Conservation (phyloP, 1,139 yeast species). For the Scheffersomyces insectosa region DNA sequence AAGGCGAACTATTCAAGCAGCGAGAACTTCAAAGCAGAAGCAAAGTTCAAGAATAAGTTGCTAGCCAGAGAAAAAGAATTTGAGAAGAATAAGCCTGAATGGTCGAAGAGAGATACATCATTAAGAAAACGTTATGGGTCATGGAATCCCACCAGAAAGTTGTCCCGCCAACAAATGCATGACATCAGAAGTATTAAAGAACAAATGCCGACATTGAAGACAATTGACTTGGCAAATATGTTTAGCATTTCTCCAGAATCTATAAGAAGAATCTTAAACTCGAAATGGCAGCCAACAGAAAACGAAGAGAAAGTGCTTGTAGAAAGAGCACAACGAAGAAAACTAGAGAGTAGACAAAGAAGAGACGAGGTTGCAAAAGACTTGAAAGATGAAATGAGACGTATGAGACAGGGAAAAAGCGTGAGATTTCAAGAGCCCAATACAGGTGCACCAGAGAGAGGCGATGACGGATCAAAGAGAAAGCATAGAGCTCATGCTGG, state of each 20-base stretch:
- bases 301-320: constrained; percentile 48
- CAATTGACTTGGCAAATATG: constrained; percentile 60
- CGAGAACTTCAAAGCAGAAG: constrained; percentile 7
- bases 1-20: no score
- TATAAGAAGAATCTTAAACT: constrained; percentile 71
- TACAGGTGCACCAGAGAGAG: no score
- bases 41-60: constrained; percentile 16
- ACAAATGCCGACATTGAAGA: constrained; percentile 58
- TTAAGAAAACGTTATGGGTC: constrained; percentile 56
- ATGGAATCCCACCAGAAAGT: constrained; percentile 72
- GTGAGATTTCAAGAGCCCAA: no score
- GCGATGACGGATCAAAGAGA: no score
- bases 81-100: constrained; percentile 32
- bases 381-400: background rate
- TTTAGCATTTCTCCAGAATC: constrained; percentile 83
- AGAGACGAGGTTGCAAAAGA: constrained; percentile 5
- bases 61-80: constrained; percentile 10
- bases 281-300: constrained; percentile 71
- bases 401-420: background rate
- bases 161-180: constrained; percentile 72
- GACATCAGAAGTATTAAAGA: constrained; percentile 59
- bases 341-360: constrained; percentile 12
- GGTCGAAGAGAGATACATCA: constrained; percentile 70
- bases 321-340: constrained; percentile 47
- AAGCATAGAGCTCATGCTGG: no score